Evolutionary conservation across 2,329 filamentous ascomycete species (phyloP).

Genomic region (Pseudogymnoascus sp.): DNA sequence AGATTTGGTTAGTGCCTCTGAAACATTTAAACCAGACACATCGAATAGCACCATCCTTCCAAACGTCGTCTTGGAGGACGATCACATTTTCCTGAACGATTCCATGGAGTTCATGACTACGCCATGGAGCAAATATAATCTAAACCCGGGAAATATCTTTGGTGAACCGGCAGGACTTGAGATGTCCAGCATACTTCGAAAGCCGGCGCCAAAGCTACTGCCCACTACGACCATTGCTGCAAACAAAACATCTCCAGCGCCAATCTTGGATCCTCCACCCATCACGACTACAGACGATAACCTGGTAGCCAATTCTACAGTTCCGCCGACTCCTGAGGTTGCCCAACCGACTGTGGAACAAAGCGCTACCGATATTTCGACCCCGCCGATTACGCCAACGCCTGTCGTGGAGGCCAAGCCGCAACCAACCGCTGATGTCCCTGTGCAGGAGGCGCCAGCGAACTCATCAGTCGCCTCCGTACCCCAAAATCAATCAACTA

Average conservation of each 20-base stretch:
- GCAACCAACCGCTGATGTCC: neutral
- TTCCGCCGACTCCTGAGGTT: neutral
- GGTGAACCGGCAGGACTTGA: neutral
- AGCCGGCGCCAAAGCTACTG: neutral
- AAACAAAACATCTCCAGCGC: neutral
- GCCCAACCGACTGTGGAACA: neutral
- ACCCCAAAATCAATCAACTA: conserved; percentile 1
- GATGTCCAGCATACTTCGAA: conserved; percentile 1
- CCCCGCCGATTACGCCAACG: neutral
- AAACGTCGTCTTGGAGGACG: neutral
- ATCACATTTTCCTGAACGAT: conserved; percentile 14
- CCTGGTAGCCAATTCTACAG: neutral
- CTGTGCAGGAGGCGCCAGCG: neutral
- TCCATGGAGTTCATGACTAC: conserved; percentile 16
- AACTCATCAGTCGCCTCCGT: neutral
- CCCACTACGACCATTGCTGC: neutral
- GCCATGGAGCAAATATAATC: conserved; percentile 16
- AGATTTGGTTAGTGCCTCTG: conserved; percentile 26
- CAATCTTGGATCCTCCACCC: neutral
- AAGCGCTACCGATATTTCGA: neutral
- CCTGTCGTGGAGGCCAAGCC: conserved; percentile 8
- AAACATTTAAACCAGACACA: conserved; percentile 13
- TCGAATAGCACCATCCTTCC: conserved; percentile 1
- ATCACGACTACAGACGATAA: neutral
- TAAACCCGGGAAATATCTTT: neutral